Evolutionary conservation across 106 monocot genomes (phyloP), one percentile per base, ranked within the genome.

Genomic region (Acanthochlamys bracteata): DNA sequence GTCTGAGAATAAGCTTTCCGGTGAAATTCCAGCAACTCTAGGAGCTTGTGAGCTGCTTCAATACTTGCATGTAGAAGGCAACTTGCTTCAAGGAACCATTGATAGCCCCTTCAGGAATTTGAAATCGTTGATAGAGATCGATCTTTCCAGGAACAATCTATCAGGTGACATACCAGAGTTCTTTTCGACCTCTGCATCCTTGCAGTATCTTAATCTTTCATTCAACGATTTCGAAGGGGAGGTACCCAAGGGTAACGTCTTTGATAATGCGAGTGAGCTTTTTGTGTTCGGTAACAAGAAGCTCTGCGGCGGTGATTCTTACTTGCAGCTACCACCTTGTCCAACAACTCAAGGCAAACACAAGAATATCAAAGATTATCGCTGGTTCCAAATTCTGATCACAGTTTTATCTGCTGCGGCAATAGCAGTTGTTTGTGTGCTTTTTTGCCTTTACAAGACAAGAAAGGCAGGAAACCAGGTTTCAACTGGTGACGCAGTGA

Each of bases 131-230:
- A 41, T 41, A 16, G 41, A 57, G 24, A 24, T 68, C 0, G 68
- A 68, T 58, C 57, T 68, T 68, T 57, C 68, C 6, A 55, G 13
- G 2, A 68, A 68, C 41, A 68, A 68, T 15, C 39, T 68, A 10
- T 68, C 68, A 10, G 57, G 68, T 11, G 3, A 12, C 4, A 57
- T 57, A 20, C 68, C 68, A 1, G 41, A 42, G 9, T 56, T 23
- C 16, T 23, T 68, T 4, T 41, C 23, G 8, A 20, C 11, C 16
- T 25, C 57, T 24, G 22, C 20, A n/a, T 14, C 41, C 42, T 13
- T 68, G 10, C 11, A 16, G 0, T 15, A 12, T 42, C 68, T 68
- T 24, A 57, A 68, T 45, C 24, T 68, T 0, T 68, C 68, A 4
- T 68, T 57, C 41, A 57, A 68, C 16, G 17, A 68, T 7, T 57